Conservation (phyloP, 225 moss, liverwort and hornwort genomes). For the Polytrichum commune region DNA sequence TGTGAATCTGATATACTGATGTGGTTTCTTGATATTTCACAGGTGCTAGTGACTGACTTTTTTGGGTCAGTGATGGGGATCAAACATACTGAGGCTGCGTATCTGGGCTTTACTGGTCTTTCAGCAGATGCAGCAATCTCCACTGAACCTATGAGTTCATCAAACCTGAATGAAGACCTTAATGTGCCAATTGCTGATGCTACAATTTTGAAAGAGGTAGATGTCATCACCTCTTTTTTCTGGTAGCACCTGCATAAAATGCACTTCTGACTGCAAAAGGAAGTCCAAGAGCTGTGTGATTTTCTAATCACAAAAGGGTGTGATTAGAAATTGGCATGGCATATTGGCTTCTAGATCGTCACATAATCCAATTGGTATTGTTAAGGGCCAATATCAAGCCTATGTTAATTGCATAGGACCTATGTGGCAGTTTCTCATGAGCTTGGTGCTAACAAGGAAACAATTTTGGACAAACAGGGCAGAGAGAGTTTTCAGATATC, state of each 20-base stretch:
- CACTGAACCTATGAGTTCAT: constrained; percentile 8
- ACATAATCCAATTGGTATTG: not conserved
- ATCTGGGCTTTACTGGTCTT: constrained; percentile 52
- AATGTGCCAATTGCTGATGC: constrained; percentile 5
- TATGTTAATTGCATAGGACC: not conserved
- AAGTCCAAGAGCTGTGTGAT: not conserved
- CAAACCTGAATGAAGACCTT: constrained; percentile 15
- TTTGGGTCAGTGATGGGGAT: constrained; percentile 99
- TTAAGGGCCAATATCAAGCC: not conserved
- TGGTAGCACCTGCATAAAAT: not conserved
- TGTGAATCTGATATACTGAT: not conserved
- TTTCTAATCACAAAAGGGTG: not conserved
- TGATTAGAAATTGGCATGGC: not conserved
- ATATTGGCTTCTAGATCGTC: not conserved
- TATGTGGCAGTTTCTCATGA: constrained; percentile 17
- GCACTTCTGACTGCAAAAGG: not conserved
- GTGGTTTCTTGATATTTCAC: constrained; percentile 5
- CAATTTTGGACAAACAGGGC: constrained; percentile 18
- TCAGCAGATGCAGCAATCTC: constrained; percentile 15
- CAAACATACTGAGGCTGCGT: constrained; percentile 74
- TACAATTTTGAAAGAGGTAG: no score
- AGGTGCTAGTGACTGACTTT: constrained; percentile 93
- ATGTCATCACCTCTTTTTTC: not conserved
- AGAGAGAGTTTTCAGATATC: constrained; percentile 11
- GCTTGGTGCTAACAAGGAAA: constrained; percentile 13